phyloP scores from a whole-genome alignment of 2,329 filamentous ascomycete genomes.

The Mariannaea sp. region DNA sequence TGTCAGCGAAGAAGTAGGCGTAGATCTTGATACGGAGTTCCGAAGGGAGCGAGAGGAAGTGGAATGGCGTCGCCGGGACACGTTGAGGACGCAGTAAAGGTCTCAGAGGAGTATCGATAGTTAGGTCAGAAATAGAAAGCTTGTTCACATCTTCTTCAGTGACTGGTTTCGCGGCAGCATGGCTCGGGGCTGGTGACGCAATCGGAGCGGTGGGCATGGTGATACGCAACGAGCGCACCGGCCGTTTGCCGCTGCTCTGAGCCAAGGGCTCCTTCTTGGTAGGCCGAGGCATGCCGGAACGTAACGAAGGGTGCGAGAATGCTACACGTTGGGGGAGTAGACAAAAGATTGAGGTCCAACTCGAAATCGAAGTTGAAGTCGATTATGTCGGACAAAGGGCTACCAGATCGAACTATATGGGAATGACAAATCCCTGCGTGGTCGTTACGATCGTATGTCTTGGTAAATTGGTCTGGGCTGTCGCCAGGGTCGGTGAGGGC shows the following conservation, averaged over 20 bases:
- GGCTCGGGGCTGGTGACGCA: constrained; percentile 38
- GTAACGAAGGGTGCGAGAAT: constrained; percentile 4
- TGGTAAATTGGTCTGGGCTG: neutral
- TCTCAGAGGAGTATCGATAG: constrained; percentile 46
- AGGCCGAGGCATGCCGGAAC: constrained; percentile 31
- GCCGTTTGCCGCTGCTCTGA: constrained; percentile 17
- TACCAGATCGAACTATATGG: neutral
- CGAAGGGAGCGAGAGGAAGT: constrained; percentile 68
- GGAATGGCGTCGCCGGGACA: constrained; percentile 55
- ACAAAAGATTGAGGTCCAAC: too few species aligned
- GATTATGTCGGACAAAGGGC: neutral
- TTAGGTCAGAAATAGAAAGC: constrained; percentile 50
- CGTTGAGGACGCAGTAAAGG: constrained; percentile 41
- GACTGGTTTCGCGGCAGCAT: constrained; percentile 35
- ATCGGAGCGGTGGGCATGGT: constrained; percentile 20
- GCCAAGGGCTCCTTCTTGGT: constrained; percentile 29
- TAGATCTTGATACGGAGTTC: constrained; percentile 75
- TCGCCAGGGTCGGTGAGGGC: constrained; percentile 12
- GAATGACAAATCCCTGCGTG: neutral
- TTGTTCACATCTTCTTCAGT: constrained; percentile 48
- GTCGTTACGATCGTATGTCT: constrained; percentile 1
- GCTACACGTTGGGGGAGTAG: neutral
- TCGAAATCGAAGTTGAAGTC: neutral
- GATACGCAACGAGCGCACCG: constrained; percentile 30
- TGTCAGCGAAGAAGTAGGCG: constrained; percentile 61